Percentiles rank a stretch among this genome's conserved stretches.
Evolutionary conservation across 108 stramenopile genomes (phyloP).

Genomic region (Fragilaria radians): DNA sequence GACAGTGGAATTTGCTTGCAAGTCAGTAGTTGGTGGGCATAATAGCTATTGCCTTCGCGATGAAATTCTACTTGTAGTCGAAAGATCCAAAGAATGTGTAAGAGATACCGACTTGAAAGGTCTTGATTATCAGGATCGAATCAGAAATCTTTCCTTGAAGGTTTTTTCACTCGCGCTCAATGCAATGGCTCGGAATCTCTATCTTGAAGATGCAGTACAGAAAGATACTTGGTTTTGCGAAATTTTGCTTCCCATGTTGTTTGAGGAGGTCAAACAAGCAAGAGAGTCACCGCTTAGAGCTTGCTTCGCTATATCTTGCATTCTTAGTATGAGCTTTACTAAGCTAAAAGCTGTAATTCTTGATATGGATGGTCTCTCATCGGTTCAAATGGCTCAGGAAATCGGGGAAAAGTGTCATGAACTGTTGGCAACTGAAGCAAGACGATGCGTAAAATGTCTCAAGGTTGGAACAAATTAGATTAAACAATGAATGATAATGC

Average conservation of each 20-base stretch:
- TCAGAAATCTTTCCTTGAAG: constrained; percentile 41
- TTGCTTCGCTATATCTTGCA: constrained; percentile 46
- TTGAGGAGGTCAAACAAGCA: constrained; percentile 42
- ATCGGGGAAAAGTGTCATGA: constrained; percentile 46
- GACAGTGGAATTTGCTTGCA: constrained; percentile 34
- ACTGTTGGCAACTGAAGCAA: constrained; percentile 45
- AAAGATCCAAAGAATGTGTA: constrained; percentile 18
- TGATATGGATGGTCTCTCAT: constrained; percentile 25
- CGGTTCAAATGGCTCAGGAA: constrained; percentile 26
- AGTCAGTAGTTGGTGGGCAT: constrained; percentile 40
- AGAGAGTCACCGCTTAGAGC: constrained; percentile 47
- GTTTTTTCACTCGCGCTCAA: constrained; percentile 48
- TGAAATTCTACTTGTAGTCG: constrained; percentile 21
- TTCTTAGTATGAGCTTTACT: constrained; percentile 29
- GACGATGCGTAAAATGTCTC: constrained; percentile 16
- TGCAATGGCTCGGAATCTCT: constrained; percentile 30
- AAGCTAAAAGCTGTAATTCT: constrained; percentile 9
- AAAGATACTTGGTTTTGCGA: constrained; percentile 47
- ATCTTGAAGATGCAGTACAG: constrained; percentile 22
- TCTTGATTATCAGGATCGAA: constrained; percentile 22
- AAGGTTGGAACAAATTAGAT: too few species aligned
- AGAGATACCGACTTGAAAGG: constrained; percentile 7
- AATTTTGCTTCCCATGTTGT: constrained; percentile 42
- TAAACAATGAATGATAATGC: too few species aligned
- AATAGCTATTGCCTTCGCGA: constrained; percentile 23